Percentiles rank a stretch among this genome's conserved stretches.
Evolutionary conservation across 2,329 filamentous ascomycete genomes (phyloP).

Genomic region (Cladosporium sp.): DNA sequence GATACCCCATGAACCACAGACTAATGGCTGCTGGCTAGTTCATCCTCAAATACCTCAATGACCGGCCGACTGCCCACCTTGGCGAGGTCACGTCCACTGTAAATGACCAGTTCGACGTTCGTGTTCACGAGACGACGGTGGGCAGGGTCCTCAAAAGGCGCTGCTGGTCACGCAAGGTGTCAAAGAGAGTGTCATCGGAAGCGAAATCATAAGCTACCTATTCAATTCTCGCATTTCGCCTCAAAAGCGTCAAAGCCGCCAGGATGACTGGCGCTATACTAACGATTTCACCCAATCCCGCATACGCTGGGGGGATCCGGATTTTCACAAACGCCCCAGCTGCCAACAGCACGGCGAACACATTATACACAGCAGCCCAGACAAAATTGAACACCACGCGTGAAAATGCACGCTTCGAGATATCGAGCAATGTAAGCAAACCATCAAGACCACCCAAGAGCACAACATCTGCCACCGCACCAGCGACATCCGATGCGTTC

Average conservation of each 20-base stretch:
- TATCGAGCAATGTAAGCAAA: conserved; percentile 54
- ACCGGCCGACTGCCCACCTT: no score
- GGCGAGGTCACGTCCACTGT: no score
- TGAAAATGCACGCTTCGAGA: conserved; percentile 40
- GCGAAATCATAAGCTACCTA: no score
- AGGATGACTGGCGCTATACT: conserved; percentile 67
- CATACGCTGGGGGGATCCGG: conserved; percentile 58
- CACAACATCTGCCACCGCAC: conserved; percentile 63
- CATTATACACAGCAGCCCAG: conserved; percentile 68
- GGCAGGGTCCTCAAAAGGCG: no score
- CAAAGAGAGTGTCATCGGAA: no score
- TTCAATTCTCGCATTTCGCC: no score
- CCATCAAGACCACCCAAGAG: conserved; percentile 54
- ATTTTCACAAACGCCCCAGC: conserved; percentile 56
- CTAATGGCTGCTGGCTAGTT: no score
- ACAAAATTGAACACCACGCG: conserved; percentile 59
- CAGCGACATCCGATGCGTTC: conserved; percentile 59
- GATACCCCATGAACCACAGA: no score
- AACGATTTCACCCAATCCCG: conserved; percentile 66
- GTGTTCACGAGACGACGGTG: no score
- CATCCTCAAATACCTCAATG: no score
- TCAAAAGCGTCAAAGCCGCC: conserved; percentile 41
- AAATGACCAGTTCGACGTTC: no score
- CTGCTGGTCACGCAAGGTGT: no score
- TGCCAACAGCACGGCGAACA: conserved; percentile 62